Evolutionary conservation across 192 early-diverging fungal genomes (phyloP).

Genomic region (Phlyctochytrium bullatum): DNA sequence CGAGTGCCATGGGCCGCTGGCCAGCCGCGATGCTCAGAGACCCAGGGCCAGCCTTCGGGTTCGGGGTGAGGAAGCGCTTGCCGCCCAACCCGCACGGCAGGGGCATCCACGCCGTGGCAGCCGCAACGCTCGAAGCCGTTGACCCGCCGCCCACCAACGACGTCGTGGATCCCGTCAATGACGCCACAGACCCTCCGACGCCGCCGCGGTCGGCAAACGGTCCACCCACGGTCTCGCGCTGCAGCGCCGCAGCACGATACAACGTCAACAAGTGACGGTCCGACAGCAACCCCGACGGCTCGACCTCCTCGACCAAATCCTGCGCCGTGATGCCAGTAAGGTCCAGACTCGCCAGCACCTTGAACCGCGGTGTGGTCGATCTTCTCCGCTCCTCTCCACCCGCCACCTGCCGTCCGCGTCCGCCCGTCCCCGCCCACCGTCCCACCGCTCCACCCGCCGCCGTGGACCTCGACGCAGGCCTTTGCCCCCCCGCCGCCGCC

Average conservation of each 20-base stretch:
- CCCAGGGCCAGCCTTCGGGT: constrained; percentile 1
- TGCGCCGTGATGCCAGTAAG: constrained; percentile 10
- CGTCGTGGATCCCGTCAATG: too few species aligned
- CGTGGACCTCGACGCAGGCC: too few species aligned
- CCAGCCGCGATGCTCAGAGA: constrained; percentile 2
- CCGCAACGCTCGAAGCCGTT: neutral
- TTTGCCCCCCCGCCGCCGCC: too few species aligned
- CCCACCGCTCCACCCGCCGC: too few species aligned
- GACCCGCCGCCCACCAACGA: neutral
- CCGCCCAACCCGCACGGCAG: constrained; percentile 20
- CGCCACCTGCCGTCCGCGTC: too few species aligned
- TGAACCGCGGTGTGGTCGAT: neutral
- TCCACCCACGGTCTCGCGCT: neutral
- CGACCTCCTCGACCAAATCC: constrained; percentile 21
- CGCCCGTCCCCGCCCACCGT: too few species aligned
- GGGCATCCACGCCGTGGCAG: constrained; percentile 7
- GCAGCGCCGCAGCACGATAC: constrained; percentile 23
- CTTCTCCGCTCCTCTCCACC: neutral
- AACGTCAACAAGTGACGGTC: constrained; percentile 13
- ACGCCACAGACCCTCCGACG: neutral
- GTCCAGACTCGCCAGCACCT: constrained; percentile 9
- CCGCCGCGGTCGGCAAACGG: too few species aligned
- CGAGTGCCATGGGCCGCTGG: neutral
- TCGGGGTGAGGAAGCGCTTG: neutral
- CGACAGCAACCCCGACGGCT: constrained; percentile 13